A percentile compares a stretch with the other conserved stretches of the same genome.
Conservation (phyloP, 805 yeast genomes). For the Tanozyma kutaoensis region DNA sequence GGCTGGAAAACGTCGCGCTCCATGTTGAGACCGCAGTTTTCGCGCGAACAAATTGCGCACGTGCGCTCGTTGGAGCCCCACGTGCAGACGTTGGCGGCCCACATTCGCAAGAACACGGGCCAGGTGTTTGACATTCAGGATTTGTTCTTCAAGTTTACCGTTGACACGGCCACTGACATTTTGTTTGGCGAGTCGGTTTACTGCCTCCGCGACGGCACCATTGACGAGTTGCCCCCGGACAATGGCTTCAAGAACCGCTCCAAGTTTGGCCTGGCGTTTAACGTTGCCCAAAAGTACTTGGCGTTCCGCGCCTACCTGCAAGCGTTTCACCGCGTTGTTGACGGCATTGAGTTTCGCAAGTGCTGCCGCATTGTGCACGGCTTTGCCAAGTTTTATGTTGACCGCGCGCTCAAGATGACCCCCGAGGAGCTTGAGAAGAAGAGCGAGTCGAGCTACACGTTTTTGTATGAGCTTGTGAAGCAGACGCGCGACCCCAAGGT, state of each 20-base stretch:
- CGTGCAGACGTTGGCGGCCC: slow-evolving; percentile 19
- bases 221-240: slow-evolving; percentile 11
- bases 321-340: slow-evolving; percentile 12
- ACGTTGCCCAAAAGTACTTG: slow-evolving; percentile 16
- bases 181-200: slow-evolving; percentile 26
- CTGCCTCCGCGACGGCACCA: slow-evolving; percentile 15
- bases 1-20: slow-evolving; percentile 32
- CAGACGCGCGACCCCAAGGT: slow-evolving; percentile 21
- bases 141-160: slow-evolving; percentile 23
- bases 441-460: slow-evolving; percentile 14
- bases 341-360: slow-evolving; percentile 14
- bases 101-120: slow-evolving; percentile 14
- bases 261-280: slow-evolving; percentile 22
- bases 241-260: slow-evolving; percentile 15
- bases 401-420: slow-evolving; percentile 6
- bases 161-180: slow-evolving; percentile 28
- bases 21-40: slow-evolving; percentile 31
- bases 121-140: slow-evolving; percentile 22
- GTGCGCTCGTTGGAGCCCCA: slow-evolving; percentile 27
- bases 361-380: slow-evolving; percentile 14
- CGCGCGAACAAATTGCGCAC: slow-evolving; percentile 29
- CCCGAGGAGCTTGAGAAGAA: slow-evolving; percentile 5
- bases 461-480: slow-evolving; percentile 25
- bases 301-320: slow-evolving; percentile 21
- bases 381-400: slow-evolving; percentile 7